phyloP scores from a whole-genome alignment of 805 yeast genomes.

The Saturnispora serradocipensis region DNA sequence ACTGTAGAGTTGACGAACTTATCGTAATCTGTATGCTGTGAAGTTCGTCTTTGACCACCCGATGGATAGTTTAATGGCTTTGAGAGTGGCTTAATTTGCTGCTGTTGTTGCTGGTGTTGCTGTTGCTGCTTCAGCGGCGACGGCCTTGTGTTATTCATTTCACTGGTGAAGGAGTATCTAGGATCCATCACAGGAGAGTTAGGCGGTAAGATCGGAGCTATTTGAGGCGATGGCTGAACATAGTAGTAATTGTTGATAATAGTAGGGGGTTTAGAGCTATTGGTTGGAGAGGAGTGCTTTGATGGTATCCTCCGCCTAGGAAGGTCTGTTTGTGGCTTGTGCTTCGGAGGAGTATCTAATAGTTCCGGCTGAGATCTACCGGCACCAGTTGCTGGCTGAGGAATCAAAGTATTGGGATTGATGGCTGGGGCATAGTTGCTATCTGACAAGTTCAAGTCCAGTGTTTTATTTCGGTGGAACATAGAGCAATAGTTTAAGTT shows the following conservation, averaged over 20 bases:
- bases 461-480: conserved; percentile 14
- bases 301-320: background rate
- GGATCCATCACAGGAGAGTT: conserved; percentile 1
- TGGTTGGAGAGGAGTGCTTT: background rate
- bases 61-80: background rate
- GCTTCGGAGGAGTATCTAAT: background rate
- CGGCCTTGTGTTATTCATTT: background rate
- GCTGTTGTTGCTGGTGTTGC: conserved; percentile 3
- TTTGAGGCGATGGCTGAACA: conserved; percentile 11
- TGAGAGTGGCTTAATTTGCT: background rate
- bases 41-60: background rate
- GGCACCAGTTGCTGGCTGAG: conserved; percentile 18
- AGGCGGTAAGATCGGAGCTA: background rate
- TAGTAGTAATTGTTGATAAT: conserved; percentile 17
- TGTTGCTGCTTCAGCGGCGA: background rate
- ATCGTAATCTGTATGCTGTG: conserved; percentile 1
- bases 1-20: conserved; percentile 4
- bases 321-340: conserved; percentile 1
- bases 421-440: conserved; percentile 17
- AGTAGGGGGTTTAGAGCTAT: conserved; percentile 11
- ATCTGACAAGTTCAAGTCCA: conserved; percentile 11
- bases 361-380: background rate
- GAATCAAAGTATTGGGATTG: conserved; percentile 15
- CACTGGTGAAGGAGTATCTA: background rate
- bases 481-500: background rate